Base-by-base conservation (phyloP, 1,284 basidiomycete species). In the Vanrija pseudolonga region DNA sequence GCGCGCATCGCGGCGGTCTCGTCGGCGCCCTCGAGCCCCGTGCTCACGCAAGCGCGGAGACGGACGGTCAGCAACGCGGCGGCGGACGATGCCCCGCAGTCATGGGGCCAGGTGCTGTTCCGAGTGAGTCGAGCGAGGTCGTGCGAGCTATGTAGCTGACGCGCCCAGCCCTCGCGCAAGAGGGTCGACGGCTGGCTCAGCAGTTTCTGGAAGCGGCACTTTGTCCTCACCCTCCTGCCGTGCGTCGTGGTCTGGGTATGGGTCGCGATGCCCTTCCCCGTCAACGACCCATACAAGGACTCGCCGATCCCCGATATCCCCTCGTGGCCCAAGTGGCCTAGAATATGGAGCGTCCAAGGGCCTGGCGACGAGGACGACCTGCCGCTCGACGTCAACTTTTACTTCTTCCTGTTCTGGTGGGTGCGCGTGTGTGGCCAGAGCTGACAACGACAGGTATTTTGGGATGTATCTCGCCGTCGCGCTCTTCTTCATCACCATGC, bases 401-500 rank as follows among this genome's bases (percentile, higher is more conserved):
- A 73, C 60, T 80, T 79, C 65, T 80, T 80, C 64, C 64, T 80
- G 11, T 65, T 77, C 45, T 73, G 76, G 69, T 77, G 53, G 50
- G 68, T 57, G 12, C 22, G 14, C 18, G 38, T 17, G 37, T 17
- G 45, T 6, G 5, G 3, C n/a, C 5, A 23, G 18, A 36, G 40
- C 48, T 57, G 32, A 60, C 52, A 8, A 28, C 6, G 2, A 11
- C 47, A 73, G 72, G 72, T 74, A 72, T 53, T 74, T 69, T 59
- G 71, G 71, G n/a, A 77, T 73, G 48, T 80, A 80, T 50, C 70
- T 80, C 45, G 77, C 78, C 9, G 76, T 78, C 7, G 79, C 77
- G 3, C 71, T 82, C 14, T 75, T 81, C 57, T 82, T 81, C 69
- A 78, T 82, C 56, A 82, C 81, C 15, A 80, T 80, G 56, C 74